phyloP scores from a whole-genome alignment of 2,329 filamentous ascomycete species.

The Periconia macrospinosa region DNA sequence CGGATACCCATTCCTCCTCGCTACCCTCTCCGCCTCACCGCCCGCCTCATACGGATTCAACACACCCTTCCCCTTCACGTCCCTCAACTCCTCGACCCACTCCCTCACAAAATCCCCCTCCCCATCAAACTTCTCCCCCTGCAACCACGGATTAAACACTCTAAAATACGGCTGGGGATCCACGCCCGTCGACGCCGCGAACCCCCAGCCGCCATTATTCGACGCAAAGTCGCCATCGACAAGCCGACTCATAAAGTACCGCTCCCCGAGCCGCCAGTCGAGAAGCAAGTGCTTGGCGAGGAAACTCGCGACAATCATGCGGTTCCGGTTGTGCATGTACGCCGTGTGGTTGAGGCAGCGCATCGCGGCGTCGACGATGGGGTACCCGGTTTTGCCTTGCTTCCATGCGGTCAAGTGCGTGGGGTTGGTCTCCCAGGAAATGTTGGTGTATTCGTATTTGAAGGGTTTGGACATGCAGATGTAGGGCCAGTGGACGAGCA shows the following conservation, averaged over 20 bases:
- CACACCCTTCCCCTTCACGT: conserved; percentile 67
- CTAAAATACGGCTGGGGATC: conserved; percentile 90
- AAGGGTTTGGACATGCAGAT: conserved; percentile 77
- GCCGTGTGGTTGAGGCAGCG: conserved; percentile 52
- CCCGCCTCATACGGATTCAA: conserved; percentile 79
- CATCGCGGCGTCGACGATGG: conserved; percentile 57
- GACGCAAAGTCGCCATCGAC: conserved; percentile 53
- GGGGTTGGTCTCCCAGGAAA: conserved; percentile 68
- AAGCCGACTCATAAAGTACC: conserved; percentile 54
- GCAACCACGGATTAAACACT: conserved; percentile 83
- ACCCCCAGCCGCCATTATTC: conserved; percentile 68
- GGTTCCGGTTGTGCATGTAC: conserved; percentile 57
- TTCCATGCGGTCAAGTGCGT: conserved; percentile 68
- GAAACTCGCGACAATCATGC: conserved; percentile 56
- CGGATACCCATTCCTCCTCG: conserved; percentile 72
- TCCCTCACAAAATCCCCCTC: conserved; percentile 78
- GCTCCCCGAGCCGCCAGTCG: conserved; percentile 55
- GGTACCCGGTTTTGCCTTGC: conserved; percentile 49
- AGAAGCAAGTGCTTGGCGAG: conserved; percentile 54
- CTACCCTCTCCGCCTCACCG: conserved; percentile 53
- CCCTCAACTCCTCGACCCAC: conserved; percentile 77
- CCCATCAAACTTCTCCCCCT: conserved; percentile 84
- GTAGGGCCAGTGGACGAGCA: conserved; percentile 83
- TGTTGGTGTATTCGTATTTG: conserved; percentile 82
- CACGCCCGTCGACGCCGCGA: conserved; percentile 69